A percentile compares a stretch with the other conserved stretches of the same genome.
phyloP scores from a whole-genome alignment of 345 rosid species.

The Eucalyptus victrix region DNA sequence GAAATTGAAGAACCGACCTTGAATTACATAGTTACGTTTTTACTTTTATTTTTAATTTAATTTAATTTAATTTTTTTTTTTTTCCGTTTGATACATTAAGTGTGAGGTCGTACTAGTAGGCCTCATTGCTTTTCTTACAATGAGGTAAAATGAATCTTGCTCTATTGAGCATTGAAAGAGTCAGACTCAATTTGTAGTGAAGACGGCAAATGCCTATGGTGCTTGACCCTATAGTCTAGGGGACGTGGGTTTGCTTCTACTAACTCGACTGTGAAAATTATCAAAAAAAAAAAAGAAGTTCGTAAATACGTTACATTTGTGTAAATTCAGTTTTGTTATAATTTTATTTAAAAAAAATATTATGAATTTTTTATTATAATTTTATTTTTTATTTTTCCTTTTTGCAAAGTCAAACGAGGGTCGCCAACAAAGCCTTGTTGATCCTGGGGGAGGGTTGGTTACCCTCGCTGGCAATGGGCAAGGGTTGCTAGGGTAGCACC shows the following conservation, averaged over 20 bases:
- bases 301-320: rapidly evolving
- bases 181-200: not conserved
- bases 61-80: too few relatives aligned
- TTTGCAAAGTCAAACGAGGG: rapidly evolving
- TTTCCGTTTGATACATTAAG: not conserved
- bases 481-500: not conserved
- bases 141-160: not conserved
- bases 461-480: rapidly evolving
- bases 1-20: not conserved
- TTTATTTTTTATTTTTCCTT: too few relatives aligned
- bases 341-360: too few relatives aligned
- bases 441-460: not conserved
- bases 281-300: rapidly evolving
- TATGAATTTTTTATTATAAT: too few relatives aligned
- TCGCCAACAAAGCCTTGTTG: rapidly evolving
- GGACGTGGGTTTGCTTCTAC: not conserved
- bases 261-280: not conserved
- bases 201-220: not conserved
- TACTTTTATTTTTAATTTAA: not conserved
- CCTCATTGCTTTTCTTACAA: not conserved
- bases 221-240: not conserved
- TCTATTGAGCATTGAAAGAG: not conserved
- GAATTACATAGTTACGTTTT: not conserved
- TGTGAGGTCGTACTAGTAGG: not conserved
- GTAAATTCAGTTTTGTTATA: not conserved